Evolutionary conservation across 164 flowering plant species (phyloP).

Genomic region (Chimonanthus praecox): DNA sequence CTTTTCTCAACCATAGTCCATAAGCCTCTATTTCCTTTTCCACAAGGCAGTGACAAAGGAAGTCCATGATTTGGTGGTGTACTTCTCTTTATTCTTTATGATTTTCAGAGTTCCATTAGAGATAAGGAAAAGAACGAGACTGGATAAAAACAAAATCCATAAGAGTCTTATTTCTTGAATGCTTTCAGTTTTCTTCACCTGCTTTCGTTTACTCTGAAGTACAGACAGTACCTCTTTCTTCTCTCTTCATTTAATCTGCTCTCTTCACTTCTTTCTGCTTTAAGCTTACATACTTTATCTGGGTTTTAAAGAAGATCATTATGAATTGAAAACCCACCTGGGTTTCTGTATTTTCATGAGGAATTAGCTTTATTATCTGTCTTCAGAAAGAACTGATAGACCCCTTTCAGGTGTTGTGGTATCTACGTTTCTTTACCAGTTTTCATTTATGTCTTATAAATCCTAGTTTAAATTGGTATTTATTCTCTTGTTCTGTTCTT

Average conservation of each 20-base stretch:
- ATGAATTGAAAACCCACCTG: not conserved
- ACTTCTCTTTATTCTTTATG: too few relatives aligned
- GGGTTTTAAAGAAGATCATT: not conserved
- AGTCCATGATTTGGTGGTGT: too few relatives aligned
- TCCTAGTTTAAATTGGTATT: too few relatives aligned
- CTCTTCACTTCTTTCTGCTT: not conserved
- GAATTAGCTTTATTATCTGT: not conserved
- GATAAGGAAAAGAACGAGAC: not conserved
- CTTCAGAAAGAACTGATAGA: too few relatives aligned
- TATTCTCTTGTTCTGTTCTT: not conserved
- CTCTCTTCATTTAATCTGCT: not conserved
- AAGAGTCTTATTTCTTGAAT: not conserved
- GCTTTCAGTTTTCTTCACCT: not conserved
- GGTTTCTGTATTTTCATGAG: not conserved
- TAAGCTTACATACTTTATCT: not conserved
- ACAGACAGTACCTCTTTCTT: not conserved
- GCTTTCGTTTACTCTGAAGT: not conserved
- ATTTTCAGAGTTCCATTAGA: not conserved
- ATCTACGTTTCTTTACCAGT: too few relatives aligned
- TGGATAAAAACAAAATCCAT: not conserved
- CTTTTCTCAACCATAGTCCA: not conserved
- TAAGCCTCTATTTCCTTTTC: too few relatives aligned
- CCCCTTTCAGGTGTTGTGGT: too few relatives aligned
- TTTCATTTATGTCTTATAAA: too few relatives aligned
- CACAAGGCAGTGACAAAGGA: too few relatives aligned